Base-by-base conservation (phyloP, 2,329 filamentous ascomycete species). In the Calonectria multiphialidica region DNA sequence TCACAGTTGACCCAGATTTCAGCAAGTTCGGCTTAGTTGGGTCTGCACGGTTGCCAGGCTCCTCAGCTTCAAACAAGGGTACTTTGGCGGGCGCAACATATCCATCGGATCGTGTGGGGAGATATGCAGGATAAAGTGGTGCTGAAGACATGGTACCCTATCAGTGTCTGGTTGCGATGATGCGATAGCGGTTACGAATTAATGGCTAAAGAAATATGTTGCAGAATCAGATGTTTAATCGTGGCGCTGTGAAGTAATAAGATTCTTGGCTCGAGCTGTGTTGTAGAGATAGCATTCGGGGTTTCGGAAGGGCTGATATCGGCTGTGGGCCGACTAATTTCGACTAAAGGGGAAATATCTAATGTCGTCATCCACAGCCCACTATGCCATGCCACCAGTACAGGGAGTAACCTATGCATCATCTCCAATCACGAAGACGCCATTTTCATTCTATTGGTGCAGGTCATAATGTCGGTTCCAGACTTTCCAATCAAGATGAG, bases 41-140 rank as follows among this genome's bases (percentile, higher is more conserved):
- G 67, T 83, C 76, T 15, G 82, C 82, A 6, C 81, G 74, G 13
- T 53, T 62, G 4, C 82, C 82, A 2, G 82, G 82, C 53, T 83
- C 82, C 16, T 80, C 76, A 2, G 59, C 76, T 2, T 81, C 79
- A 37, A 82, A 82, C 59, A 71, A 69, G 50, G 81, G 77, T 1
- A 82, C 66, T 6, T 68, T 67, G 9, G 77, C 63, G 2, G 80
- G 78, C 0, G 76, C 72, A 9, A 59, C 68, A 40, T 77, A 83
- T 2, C 81, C 81, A n/a, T 82, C 80, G 0, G 80, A 77, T 59
- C 81, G 76, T 33, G 80, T 83, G 30, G 81, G 81, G 10, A 83
- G 74, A 50, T 83, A 83, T 8, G 77, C 76, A 45, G 81, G 80
- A 69, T 83, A 83, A 8, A 82, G 53, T 7, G 81, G 81, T 13